Conservation (phyloP, 805 yeast genomes). For the Scheffersomyces stipitis region DNA sequence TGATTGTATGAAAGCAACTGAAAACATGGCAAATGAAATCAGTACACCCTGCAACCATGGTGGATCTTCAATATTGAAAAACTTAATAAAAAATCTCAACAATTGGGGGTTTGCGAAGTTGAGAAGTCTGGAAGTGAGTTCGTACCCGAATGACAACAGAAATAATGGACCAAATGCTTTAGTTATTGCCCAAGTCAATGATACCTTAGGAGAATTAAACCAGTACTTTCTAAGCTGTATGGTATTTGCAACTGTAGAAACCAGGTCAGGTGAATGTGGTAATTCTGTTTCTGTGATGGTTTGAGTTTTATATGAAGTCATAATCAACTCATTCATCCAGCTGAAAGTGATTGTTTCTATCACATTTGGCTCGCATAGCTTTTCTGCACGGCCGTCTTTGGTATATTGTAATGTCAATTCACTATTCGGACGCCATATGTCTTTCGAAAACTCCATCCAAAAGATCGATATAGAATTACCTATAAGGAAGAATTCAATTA, state of each 20-base stretch:
- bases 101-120: conserved; percentile 82
- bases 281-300: conserved; percentile 34
- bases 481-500: conserved; percentile 26
- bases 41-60: conserved; percentile 61
- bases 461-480: conserved; percentile 31
- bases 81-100: conserved; percentile 61
- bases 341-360: conserved; percentile 42
- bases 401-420: conserved; percentile 32
- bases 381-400: conserved; percentile 13
- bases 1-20: conserved; percentile 59
- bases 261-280: conserved; percentile 26
- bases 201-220: conserved; percentile 8
- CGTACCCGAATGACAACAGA: conserved; percentile 20
- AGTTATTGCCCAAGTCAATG: conserved; percentile 17
- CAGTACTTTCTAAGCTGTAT: conserved; percentile 15
- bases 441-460: conserved; percentile 35
- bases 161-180: conserved; percentile 28
- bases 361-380: conserved; percentile 28
- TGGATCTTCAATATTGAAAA: conserved; percentile 47
- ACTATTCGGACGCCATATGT: conserved; percentile 39
- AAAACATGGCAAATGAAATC: conserved; percentile 64
- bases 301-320: conserved; percentile 37
- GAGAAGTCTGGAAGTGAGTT: conserved; percentile 20
- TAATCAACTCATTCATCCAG: conserved; percentile 49
- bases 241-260: conserved; percentile 22